Conservation (phyloP, 441 rosid genomes). For the Jatropha multifida region DNA sequence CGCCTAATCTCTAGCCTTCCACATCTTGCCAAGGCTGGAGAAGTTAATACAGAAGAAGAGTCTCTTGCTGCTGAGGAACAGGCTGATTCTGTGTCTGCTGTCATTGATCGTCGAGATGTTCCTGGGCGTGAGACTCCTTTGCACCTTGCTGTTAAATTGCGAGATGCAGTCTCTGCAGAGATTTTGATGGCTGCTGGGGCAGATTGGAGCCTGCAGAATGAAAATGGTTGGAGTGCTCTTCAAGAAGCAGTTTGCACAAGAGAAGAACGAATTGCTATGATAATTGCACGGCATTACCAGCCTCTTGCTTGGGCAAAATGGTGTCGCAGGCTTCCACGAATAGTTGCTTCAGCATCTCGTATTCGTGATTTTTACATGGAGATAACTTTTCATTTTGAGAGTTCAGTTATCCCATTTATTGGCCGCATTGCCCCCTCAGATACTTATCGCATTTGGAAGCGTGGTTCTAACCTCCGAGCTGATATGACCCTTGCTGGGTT, state of each 20-base stretch:
- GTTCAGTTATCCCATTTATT: constrained; percentile 94
- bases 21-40: constrained; percentile 76
- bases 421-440: constrained; percentile 99
- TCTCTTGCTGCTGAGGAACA: constrained; percentile 70
- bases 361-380: constrained; percentile 98
- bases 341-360: constrained; percentile 77
- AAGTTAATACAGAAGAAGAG: constrained; percentile 74
- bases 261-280: constrained; percentile 87
- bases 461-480: constrained; percentile 96
- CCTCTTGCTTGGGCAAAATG: constrained; percentile 99
- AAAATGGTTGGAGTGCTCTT: constrained; percentile 98
- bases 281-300: constrained; percentile 89
- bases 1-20: constrained; percentile 62
- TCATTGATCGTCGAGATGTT: constrained; percentile 89
- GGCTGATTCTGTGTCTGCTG: constrained; percentile 77
- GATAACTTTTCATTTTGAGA: constrained; percentile 95
- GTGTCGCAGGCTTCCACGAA: constrained; percentile 94
- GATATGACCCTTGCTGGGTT: constrained; percentile 99
- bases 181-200: constrained; percentile 97
- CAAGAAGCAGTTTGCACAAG: constrained; percentile 97
- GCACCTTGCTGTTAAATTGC: constrained; percentile 85
- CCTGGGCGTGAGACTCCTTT: constrained; percentile 95
- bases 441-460: constrained; percentile 98
- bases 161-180: constrained; percentile 84
- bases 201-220: constrained; percentile 99